Percentiles rank a stretch among this genome's conserved stretches.
These are phyloP conservation scores for Rhizopogon sp. DNA, from an alignment of 768 basidiomycete species.

Conservation along the genomic window DNA sequence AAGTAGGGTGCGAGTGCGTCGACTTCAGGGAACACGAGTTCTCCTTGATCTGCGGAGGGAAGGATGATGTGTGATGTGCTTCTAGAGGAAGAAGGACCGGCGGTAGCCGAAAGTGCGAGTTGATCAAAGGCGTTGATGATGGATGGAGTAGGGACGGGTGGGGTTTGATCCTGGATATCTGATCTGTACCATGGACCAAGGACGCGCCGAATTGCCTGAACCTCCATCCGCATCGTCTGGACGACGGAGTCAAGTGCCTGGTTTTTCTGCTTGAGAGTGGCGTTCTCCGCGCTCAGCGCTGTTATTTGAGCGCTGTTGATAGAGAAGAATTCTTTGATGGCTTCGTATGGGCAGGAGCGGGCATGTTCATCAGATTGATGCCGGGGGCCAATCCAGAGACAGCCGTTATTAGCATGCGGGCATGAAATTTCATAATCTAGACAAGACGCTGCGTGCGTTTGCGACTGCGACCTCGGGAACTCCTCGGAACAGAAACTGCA, in stretches of 20 bases:
- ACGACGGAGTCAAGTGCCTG: conserved; percentile 54
- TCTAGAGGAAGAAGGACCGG: conserved; percentile 20
- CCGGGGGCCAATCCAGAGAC: conserved; percentile 48
- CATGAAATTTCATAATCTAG: conserved; percentile 36
- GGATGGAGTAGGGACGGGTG: conserved; percentile 7
- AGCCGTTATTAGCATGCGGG: conserved; percentile 44
- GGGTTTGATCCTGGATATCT: conserved; percentile 21
- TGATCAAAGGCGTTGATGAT: conserved; percentile 5
- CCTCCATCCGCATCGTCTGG: conserved; percentile 48
- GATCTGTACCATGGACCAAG: conserved; percentile 63
- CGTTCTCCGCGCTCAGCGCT: conserved; percentile 58
- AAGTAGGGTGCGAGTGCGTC: conserved; percentile 21
- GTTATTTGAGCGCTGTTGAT: conserved; percentile 35
- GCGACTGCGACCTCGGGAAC: conserved; percentile 28
- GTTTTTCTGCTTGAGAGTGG: conserved; percentile 52
- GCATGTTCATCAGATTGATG: conserved; percentile 30
- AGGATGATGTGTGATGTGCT: conserved; percentile 3
- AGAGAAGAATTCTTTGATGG: conserved; percentile 55
- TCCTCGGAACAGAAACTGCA: conserved; percentile 39
- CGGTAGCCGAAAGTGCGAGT: conserved; percentile 3
- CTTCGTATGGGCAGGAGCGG: conserved; percentile 50
- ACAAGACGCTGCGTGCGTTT: conserved; percentile 35
- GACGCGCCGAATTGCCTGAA: conserved; percentile 47
- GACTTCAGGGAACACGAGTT: conserved; percentile 11
- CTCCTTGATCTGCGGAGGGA: conserved; percentile 13